A percentile compares a stretch with the other conserved stretches of the same genome.
Evolutionary conservation across 2,329 filamentous ascomycete genomes (phyloP).

Genomic region (Fusarium foetens): DNA sequence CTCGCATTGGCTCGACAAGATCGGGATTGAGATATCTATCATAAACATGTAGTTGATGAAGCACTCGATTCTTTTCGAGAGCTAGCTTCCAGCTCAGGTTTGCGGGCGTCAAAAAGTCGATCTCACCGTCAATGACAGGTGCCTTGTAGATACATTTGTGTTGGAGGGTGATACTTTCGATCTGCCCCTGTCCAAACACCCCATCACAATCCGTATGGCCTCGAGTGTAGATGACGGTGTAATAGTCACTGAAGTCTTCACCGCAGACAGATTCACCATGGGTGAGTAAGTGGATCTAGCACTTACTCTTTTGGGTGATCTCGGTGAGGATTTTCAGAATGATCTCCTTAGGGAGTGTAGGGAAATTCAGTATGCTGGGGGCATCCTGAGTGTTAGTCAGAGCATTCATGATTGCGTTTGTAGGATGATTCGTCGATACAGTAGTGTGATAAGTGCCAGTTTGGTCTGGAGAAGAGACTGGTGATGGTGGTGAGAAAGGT

Average conservation of each 20-base stretch:
- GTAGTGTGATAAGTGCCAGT: neutral
- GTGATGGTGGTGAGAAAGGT: neutral
- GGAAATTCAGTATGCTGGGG: neutral
- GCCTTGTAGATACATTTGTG: slow-evolving; percentile 10
- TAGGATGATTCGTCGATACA: neutral
- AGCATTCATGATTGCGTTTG: neutral
- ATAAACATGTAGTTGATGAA: slow-evolving; percentile 10
- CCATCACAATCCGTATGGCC: neutral
- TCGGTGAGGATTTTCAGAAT: slow-evolving; percentile 9
- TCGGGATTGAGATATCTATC: neutral
- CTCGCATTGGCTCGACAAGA: neutral
- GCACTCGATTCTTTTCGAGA: neutral
- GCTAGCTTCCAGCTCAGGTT: slow-evolving; percentile 2
- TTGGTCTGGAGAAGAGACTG: neutral
- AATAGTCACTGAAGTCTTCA: neutral
- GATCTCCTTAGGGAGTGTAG: neutral
- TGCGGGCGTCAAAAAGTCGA: neutral
- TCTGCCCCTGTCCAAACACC: neutral
- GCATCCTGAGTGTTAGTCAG: neutral
- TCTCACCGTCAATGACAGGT: neutral
- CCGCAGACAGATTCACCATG: slow-evolving; percentile 1
- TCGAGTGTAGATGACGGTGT: slow-evolving; percentile 25
- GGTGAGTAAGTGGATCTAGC: slow-evolving; percentile 2
- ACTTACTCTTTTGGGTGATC: neutral
- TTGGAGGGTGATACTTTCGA: neutral